Evolutionary conservation across 2,329 filamentous ascomycete genomes (phyloP).

Genomic region (Drechslerella coelobrocha): DNA sequence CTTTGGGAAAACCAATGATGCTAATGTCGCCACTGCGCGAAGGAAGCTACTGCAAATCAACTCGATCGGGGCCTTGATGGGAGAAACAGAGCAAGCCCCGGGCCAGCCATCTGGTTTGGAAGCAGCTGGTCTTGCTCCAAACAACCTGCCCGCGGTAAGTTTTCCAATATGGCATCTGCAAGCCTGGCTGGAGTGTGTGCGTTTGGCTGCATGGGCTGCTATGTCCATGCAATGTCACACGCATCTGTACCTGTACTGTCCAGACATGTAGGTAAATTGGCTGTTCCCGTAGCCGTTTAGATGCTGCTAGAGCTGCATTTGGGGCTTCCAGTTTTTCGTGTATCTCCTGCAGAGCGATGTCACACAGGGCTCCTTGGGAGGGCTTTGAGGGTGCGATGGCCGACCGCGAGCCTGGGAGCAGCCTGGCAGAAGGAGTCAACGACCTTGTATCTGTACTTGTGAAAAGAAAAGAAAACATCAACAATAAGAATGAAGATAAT

Average conservation of each 20-base stretch:
- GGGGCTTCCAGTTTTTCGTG: conserved; percentile 1
- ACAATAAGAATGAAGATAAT: no score
- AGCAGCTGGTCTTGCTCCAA: conserved; percentile 19
- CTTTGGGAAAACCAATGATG: conserved; percentile 1
- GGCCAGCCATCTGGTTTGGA: background rate
- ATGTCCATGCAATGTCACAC: no score
- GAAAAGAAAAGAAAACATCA: no score
- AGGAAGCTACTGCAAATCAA: conserved; percentile 12
- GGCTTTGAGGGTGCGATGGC: no score
- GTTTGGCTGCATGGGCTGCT: background rate
- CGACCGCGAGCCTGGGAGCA: no score
- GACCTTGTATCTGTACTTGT: no score
- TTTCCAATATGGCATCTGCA: conserved; percentile 6
- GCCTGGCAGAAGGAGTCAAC: no score
- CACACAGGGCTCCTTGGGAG: conserved; percentile 16
- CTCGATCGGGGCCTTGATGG: conserved; percentile 41
- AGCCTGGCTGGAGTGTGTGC: conserved; percentile 1
- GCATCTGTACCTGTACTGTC: background rate
- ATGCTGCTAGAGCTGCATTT: background rate
- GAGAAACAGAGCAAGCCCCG: conserved; percentile 42
- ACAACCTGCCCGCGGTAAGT: background rate
- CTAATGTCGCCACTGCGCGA: conserved; percentile 15
- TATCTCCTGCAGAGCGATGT: conserved; percentile 18
- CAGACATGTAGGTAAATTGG: background rate
- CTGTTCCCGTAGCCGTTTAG: background rate